These are phyloP conservation scores for Pseudogymnoascus sp. DNA, from an alignment of 2,329 filamentous ascomycete genomes.

Conservation along the genomic window DNA sequence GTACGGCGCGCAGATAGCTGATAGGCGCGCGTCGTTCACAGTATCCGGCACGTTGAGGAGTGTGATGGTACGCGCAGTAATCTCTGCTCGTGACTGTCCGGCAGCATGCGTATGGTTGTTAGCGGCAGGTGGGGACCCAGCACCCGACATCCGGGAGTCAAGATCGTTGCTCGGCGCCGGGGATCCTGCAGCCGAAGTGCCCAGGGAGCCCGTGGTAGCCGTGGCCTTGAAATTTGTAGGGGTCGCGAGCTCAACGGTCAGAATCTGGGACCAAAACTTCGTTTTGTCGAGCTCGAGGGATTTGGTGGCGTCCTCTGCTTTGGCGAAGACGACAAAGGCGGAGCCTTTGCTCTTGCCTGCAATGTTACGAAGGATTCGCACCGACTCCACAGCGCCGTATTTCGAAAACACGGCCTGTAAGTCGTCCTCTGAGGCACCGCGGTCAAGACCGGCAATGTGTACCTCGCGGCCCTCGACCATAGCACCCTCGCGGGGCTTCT, in stretches of 20 bases:
- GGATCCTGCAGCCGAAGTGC: slow-evolving; percentile 27
- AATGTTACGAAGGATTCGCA: slow-evolving; percentile 62
- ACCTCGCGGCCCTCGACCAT: slow-evolving; percentile 83
- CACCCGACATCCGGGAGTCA: slow-evolving; percentile 23
- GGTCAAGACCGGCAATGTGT: slow-evolving; percentile 63
- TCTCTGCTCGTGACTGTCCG: slow-evolving; percentile 39
- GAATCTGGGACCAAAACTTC: slow-evolving; percentile 57
- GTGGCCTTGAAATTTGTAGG: slow-evolving; percentile 48
- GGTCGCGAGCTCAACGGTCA: slow-evolving; percentile 56
- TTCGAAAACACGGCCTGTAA: slow-evolving; percentile 62
- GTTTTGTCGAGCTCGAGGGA: slow-evolving; percentile 62
- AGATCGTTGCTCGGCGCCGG: slow-evolving; percentile 26
- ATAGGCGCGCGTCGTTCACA: slow-evolving; percentile 78
- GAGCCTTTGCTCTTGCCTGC: slow-evolving; percentile 66
- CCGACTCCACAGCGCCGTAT: slow-evolving; percentile 65
- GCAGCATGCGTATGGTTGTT: slow-evolving; percentile 19
- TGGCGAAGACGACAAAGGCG: slow-evolving; percentile 70
- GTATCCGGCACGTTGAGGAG: slow-evolving; percentile 86
- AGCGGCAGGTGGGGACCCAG: slow-evolving; percentile 25
- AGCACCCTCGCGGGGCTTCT: slow-evolving; percentile 71
- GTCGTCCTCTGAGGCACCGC: slow-evolving; percentile 55
- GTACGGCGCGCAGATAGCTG: slow-evolving; percentile 59
- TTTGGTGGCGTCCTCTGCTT: slow-evolving; percentile 57
- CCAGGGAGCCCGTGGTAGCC: slow-evolving; percentile 35
- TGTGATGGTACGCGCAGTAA: slow-evolving; percentile 63